Evolutionary conservation across 2,329 filamentous ascomycete genomes (phyloP), one percentile per base, ranked within the genome.

Genomic region (Cladophialophora carrionii): DNA sequence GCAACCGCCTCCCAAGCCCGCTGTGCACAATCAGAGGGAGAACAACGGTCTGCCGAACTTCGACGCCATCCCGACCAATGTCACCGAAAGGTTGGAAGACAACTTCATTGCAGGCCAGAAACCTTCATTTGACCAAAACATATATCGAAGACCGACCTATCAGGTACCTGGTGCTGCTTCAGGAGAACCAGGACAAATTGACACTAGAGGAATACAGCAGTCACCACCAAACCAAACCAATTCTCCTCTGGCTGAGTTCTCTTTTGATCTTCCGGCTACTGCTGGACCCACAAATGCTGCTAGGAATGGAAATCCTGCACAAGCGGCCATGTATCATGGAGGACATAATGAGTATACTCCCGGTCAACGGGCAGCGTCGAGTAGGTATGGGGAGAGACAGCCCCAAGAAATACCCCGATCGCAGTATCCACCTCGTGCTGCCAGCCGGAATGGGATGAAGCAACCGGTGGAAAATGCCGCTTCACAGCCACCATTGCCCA

Each of bases 261-360:
- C 90, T 1, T 92, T 92, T 70, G 90, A 92, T 72, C 89, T 93
- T 83, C 87, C 85, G 24, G 34, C 12, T 20, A 65, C 43, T 56
- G 54, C 29, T 24, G 26, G 61, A 46, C 46, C 55, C 1, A 49
- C 49, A 26, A 57, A 31, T n/a, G 22, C 59, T 41, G 34, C 51
- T 22, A 48, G 57, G 51, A 59, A 61, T 61, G 61, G 57, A 14
- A 24, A 32, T 34, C 20, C 61, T 49, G 26, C 31, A 22, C 61
- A 56, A 32, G 51, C 17, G 17, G 14, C 58, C 20, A 31, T 60
- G 10, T 62, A 64, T 32, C 62, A 58, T 22, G 49, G 60, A 43
- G 41, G 53, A 7, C 59, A 66, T 32, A 43, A 43, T 29, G 60
- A 63, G n/a, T 41, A 51, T 43, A 58, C n/a, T 26, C 54, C 52